Evolutionary conservation across 1,284 basidiomycete species (phyloP).

Genomic region (Lentinula novae-zelandiae): DNA sequence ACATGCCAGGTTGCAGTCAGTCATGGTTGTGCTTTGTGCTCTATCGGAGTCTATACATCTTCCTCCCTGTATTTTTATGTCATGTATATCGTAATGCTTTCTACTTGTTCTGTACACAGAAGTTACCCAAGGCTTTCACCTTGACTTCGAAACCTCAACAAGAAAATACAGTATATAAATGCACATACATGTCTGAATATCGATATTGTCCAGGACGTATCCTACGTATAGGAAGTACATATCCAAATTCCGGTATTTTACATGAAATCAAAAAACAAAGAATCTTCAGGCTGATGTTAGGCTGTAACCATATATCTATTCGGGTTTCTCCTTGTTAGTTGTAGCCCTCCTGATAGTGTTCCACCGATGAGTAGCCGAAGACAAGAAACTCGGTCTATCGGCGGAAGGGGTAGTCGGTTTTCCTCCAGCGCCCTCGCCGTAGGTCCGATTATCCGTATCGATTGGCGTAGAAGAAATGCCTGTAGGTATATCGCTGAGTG

Average conservation of each 20-base stretch:
- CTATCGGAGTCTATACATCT: neutral
- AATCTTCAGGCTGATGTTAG: neutral
- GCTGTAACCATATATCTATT: neutral
- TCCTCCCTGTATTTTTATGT: neutral
- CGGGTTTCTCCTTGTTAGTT: neutral
- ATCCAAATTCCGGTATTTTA: neutral
- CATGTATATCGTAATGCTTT: neutral
- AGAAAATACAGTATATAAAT: neutral
- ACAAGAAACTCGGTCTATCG: neutral
- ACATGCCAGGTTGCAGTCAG: neutral
- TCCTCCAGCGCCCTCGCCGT: neutral
- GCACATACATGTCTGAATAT: neutral
- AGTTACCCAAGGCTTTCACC: too few relatives aligned
- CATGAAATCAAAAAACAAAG: neutral
- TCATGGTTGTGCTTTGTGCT: neutral
- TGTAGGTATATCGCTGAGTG: neutral
- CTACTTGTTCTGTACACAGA: too few relatives aligned
- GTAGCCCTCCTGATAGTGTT: neutral
- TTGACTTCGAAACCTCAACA: too few relatives aligned
- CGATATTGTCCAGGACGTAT: neutral
- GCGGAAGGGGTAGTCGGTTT: neutral
- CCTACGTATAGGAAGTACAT: neutral
- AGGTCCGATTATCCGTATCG: neutral
- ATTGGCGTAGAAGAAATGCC: neutral
- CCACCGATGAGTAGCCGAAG: neutral